phyloP scores from a whole-genome alignment of 192 early-diverging fungal genomes.

The Coemansia umbellata region DNA sequence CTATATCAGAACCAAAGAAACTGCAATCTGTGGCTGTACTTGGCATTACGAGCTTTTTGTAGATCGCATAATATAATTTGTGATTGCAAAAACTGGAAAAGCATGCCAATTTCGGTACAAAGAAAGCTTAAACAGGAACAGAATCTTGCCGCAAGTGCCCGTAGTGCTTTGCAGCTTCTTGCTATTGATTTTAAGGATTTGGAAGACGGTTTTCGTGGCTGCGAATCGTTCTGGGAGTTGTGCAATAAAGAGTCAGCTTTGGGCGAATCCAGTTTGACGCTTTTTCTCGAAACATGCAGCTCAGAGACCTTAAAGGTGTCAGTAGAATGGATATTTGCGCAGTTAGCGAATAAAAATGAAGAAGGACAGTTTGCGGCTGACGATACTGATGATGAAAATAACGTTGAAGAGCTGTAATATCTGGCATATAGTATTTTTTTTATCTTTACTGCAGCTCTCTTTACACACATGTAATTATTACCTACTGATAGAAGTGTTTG shows the following conservation, averaged over 20 bases:
- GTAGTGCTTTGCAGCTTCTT: too few species aligned
- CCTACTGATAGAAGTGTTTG: too few species aligned
- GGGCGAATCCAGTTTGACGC: not conserved
- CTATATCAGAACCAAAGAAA: not conserved
- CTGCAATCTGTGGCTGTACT: conserved; percentile 6
- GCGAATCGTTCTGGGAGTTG: not conserved
- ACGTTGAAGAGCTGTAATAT: not conserved
- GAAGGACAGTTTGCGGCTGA: not conserved
- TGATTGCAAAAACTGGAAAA: conserved; percentile 26
- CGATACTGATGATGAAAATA: not conserved
- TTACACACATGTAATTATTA: too few species aligned
- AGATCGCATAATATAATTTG: conserved; percentile 18
- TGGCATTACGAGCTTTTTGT: conserved; percentile 24
- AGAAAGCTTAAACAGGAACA: conserved; percentile 21
- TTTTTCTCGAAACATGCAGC: not conserved
- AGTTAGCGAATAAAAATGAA: not conserved
- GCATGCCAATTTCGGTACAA: conserved; percentile 4
- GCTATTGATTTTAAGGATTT: not conserved
- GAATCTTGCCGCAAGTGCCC: too few species aligned
- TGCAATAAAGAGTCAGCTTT: conserved; percentile 1
- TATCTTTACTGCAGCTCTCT: too few species aligned
- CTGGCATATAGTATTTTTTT: too few species aligned
- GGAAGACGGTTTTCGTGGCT: not conserved
- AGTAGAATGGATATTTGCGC: not conserved
- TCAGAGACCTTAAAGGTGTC: not conserved